Conservation (phyloP, 768 basidiomycete species). For the Lepiota brunneoincarnata region DNA sequence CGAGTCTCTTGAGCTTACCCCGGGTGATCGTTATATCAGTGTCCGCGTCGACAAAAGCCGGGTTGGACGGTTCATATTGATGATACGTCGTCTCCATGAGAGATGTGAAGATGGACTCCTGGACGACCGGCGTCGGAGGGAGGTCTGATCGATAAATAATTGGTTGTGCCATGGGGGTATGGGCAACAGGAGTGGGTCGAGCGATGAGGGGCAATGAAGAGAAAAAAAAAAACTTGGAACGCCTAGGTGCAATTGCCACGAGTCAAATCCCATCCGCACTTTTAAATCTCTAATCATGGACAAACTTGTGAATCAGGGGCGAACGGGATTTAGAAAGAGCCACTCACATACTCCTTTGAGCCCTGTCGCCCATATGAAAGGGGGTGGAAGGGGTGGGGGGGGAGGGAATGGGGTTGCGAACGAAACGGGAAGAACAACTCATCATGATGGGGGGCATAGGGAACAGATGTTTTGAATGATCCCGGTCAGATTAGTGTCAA, state of each 20-base stretch:
- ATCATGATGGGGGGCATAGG: too few species aligned
- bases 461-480: too few species aligned
- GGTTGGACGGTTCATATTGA: slow-evolving; percentile 13
- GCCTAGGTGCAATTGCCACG: too few species aligned
- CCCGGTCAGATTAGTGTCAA: too few species aligned
- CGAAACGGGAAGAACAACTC: background rate
- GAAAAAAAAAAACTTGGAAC: background rate
- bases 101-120: slow-evolving; percentile 21
- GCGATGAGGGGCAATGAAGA: background rate
- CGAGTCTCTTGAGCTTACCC: slow-evolving; percentile 14
- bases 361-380: background rate
- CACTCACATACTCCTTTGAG: background rate
- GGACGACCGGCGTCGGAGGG: slow-evolving; percentile 18
- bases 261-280: background rate
- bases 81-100: slow-evolving; percentile 19
- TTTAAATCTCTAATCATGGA: background rate
- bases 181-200: background rate
- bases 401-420: background rate
- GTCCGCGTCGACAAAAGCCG: slow-evolving; percentile 21
- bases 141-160: slow-evolving; percentile 19
- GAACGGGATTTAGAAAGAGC: background rate
- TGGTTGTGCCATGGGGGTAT: slow-evolving; percentile 14
- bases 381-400: too few species aligned
- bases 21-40: slow-evolving; percentile 19
- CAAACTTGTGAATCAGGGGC: background rate